Evolutionary conservation across 805 yeast genomes (phyloP).

Genomic region (Wickerhamomyces kurtzmanii): DNA sequence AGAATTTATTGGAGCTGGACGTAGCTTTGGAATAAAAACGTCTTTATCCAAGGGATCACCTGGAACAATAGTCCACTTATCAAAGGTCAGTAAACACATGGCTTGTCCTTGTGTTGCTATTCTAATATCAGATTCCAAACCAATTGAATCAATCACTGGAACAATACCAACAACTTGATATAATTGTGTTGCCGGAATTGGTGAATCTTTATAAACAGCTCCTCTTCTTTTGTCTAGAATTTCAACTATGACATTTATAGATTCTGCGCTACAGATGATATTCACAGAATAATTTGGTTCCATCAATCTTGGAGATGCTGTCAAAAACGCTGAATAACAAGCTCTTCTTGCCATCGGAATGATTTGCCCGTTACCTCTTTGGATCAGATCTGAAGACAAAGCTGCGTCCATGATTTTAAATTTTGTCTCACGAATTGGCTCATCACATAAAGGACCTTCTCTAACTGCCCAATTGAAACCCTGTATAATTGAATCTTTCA

Average conservation of each 20-base stretch:
- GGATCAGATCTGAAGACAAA: slow-evolving; percentile 36
- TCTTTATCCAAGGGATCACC: slow-evolving; percentile 83
- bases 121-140: slow-evolving; percentile 80
- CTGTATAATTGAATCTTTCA: slow-evolving; percentile 48
- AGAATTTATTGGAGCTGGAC: slow-evolving; percentile 61
- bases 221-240: slow-evolving; percentile 66
- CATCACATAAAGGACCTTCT: slow-evolving; percentile 93
- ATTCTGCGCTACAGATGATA: slow-evolving; percentile 40
- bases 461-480: slow-evolving; percentile 80
- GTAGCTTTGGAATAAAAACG: slow-evolving; percentile 54
- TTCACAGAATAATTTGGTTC: slow-evolving; percentile 72
- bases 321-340: slow-evolving; percentile 68
- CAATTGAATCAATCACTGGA: slow-evolving; percentile 88
- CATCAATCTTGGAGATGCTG: slow-evolving; percentile 68
- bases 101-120: slow-evolving; percentile 74
- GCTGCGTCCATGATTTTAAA: slow-evolving; percentile 61
- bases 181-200: slow-evolving; percentile 69
- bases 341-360: slow-evolving; percentile 81
- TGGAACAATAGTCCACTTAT: slow-evolving; percentile 71
- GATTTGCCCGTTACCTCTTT: slow-evolving; percentile 55
- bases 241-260: slow-evolving; percentile 37
- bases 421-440: slow-evolving; percentile 58
- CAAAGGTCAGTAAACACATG: slow-evolving; percentile 53
- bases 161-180: slow-evolving; percentile 50
- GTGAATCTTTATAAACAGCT: slow-evolving; percentile 29